phyloP scores from a whole-genome alignment of 2,329 filamentous ascomycete species.

The Epichloe gansuensis region DNA sequence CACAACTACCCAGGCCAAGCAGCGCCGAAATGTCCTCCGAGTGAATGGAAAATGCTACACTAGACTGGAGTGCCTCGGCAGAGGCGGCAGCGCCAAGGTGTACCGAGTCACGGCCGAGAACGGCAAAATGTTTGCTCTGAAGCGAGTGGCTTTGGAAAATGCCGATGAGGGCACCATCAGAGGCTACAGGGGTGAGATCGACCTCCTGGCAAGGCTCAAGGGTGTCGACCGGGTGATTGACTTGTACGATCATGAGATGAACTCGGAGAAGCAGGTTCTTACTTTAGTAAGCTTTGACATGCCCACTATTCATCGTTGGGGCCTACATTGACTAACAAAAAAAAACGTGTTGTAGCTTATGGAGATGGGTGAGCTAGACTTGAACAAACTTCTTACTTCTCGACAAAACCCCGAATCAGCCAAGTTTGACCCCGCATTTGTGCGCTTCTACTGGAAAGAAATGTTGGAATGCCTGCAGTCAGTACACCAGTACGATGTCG shows the following conservation, averaged over 20 bases:
- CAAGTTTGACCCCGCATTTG: slow-evolving; percentile 76
- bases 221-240: slow-evolving; percentile 84
- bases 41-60: slow-evolving; percentile 90
- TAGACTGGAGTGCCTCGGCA: slow-evolving; percentile 77
- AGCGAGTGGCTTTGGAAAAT: slow-evolving; percentile 82
- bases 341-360: slow-evolving; percentile 50
- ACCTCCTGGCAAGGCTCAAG: slow-evolving; percentile 69
- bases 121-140: slow-evolving; percentile 87
- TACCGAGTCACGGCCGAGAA: slow-evolving; percentile 97
- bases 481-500: slow-evolving; percentile 82
- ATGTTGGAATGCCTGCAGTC: slow-evolving; percentile 93
- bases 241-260: slow-evolving; percentile 85
- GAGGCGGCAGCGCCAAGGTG: slow-evolving; percentile 86
- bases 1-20: slow-evolving; percentile 57
- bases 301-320: not conserved
- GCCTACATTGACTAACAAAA: not conserved
- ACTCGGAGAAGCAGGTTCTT: slow-evolving; percentile 79
- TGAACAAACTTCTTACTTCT: slow-evolving; percentile 72
- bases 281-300: slow-evolving; percentile 53
- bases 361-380: slow-evolving; percentile 92
- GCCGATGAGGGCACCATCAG: slow-evolving; percentile 73
- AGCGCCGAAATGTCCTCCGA: slow-evolving; percentile 70
- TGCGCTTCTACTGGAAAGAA: slow-evolving; percentile 98
- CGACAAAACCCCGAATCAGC: slow-evolving; percentile 60
- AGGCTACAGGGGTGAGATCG: slow-evolving; percentile 92